Base-by-base conservation (phyloP, 2,329 filamentous ascomycete genomes). In the Colletotrichum somersetense region DNA sequence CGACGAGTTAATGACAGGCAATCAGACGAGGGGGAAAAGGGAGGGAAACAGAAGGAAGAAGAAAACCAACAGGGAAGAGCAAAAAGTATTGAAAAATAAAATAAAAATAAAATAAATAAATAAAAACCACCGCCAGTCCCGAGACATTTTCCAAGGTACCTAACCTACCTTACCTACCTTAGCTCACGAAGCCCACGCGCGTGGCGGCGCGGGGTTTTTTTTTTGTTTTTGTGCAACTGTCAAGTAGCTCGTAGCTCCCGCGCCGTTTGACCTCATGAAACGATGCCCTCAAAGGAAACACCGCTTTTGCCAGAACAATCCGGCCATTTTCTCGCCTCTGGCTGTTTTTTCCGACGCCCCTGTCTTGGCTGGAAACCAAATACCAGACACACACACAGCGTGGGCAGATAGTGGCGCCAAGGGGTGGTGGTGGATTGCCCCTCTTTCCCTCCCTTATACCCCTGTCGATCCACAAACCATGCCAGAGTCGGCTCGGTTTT, bases 391-490 rank as follows among this genome's bases (percentile, higher is more conserved):
- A n/a, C 44, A 12, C 11, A 35, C 35, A 35, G 44, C 18, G 18
- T 38, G 18, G 23, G 20, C 23, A 55, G 33, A 46, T 46, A 33
- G 50, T 40, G 33, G 23, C 35, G 38, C 48, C 40, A 55, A 48
- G 44, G 44, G 44, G 20, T 44, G 20, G 20, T 5, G 23, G 48
- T 14, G 14, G 12, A 5, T 53, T 26, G 8, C 12, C 18, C 59
- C 46, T 48, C 11, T 48, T n/a, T 26, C 62, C 23, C 33, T n/a
- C 10, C 18, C 48, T 35, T 5, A 16, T 30, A 16, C 44, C 48
- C 62, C 35, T 64, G 62, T 18, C 50, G 61, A 63, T 63, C 61
- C 48, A 40, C 10, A 55, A 40, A 35, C 38, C 38, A 59, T 44
- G 38, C 56, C 11, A 30, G 44, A 56, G 23, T 14, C 5, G 50